These are phyloP conservation scores for Diaporthe ampelina DNA, from an alignment of 2,329 filamentous ascomycete genomes.

Conservation along the genomic window DNA sequence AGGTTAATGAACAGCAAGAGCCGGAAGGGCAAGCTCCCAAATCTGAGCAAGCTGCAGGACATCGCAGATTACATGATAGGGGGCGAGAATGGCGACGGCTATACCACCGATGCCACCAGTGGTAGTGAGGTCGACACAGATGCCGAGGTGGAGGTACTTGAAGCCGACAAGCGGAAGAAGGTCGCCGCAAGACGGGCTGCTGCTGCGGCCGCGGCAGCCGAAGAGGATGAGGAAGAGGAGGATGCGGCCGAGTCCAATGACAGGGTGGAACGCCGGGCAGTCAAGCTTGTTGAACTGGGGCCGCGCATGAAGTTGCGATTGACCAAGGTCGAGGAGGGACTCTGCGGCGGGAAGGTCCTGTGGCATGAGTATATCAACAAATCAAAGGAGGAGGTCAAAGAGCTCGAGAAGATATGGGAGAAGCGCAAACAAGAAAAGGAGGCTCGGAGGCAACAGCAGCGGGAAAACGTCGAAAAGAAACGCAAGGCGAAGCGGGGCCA, in stretches of 20 bases:
- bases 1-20: constrained; percentile 75
- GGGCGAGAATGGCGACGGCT: constrained; percentile 81
- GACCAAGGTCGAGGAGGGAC: constrained; percentile 95
- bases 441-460: constrained; percentile 83
- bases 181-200: constrained; percentile 64
- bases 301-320: constrained; percentile 90
- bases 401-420: constrained; percentile 88
- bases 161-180: constrained; percentile 74
- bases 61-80: constrained; percentile 96
- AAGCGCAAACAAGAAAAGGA: constrained; percentile 85
- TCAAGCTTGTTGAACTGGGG: constrained; percentile 93
- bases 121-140: constrained; percentile 96
- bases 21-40: constrained; percentile 82
- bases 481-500: constrained; percentile 60
- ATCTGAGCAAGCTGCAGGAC: constrained; percentile 91
- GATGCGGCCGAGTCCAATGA: constrained; percentile 55
- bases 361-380: constrained; percentile 98
- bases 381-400: constrained; percentile 80
- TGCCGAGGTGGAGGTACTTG: constrained; percentile 90
- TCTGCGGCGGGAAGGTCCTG: constrained; percentile 92
- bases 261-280: constrained; percentile 84
- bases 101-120: constrained; percentile 86
- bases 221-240: constrained; percentile 60
- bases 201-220: constrained; percentile 57
- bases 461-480: constrained; percentile 92